Percentiles rank a stretch among this genome's conserved stretches.
Evolutionary conservation across 257 asterid species (phyloP).

Genomic region (Solanum clarkiae): DNA sequence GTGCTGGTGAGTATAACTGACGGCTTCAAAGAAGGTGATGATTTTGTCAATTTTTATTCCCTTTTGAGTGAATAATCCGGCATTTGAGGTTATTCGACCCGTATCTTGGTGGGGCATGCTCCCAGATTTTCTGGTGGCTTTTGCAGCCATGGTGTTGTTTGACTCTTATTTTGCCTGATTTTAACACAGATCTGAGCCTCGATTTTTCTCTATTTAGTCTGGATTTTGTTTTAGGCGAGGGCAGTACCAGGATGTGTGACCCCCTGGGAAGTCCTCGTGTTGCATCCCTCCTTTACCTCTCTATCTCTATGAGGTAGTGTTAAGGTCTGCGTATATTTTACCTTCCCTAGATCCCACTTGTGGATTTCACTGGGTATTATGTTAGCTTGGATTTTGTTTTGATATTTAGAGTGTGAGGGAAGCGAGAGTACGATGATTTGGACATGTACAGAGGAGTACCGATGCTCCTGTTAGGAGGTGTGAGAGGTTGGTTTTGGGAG

Average conservation of each 20-base stretch:
- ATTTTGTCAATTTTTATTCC: neutral
- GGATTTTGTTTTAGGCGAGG: neutral
- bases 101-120: conserved; percentile 14
- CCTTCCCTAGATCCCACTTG: too few relatives aligned
- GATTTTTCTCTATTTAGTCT: neutral
- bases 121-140: neutral
- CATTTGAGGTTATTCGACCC: neutral
- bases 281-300: too few relatives aligned
- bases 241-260: too few relatives aligned
- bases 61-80: neutral
- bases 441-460: too few relatives aligned
- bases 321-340: too few relatives aligned
- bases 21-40: neutral
- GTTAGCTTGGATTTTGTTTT: too few relatives aligned
- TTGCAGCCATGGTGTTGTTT: conserved; percentile 15
- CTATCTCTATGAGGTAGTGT: too few relatives aligned
- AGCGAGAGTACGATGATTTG: too few relatives aligned
- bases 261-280: too few relatives aligned
- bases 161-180: neutral
- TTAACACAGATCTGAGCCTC: neutral
- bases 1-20: neutral
- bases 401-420: neutral
- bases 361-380: too few relatives aligned
- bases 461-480: too few relatives aligned
- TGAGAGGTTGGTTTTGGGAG: too few relatives aligned